Base-by-base conservation (phyloP, 108 stramenopile species). In the Hondaea fermentalgiana region DNA sequence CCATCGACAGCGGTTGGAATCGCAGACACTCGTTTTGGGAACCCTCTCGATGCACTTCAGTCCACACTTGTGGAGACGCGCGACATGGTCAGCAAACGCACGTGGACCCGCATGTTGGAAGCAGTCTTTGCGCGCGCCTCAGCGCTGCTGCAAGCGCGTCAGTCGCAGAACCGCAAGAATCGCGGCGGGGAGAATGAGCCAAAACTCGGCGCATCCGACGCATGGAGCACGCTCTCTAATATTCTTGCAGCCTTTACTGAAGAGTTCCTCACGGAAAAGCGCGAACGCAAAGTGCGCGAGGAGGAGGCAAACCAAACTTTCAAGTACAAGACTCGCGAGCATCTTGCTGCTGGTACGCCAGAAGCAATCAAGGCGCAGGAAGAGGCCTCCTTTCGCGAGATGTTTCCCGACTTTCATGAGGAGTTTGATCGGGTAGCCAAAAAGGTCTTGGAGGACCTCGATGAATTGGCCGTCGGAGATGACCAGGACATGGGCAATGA, bases 341-440 rank as follows among this genome's bases (percentile, higher is more conserved):
- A 87, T 43, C 19, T 83, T 8, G 51, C 51, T 12, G 76, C 45
- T 12, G 76, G 76, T 6, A 53, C 76, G 6, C 76, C 76, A 35
- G 45, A 47, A 16, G 76, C 76, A 47, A 6, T 53, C 25, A 89
- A 88, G 64, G 96, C 93, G 17, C 47, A 87, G 14, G 93, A 95
- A 42, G 95, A 97, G 88, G 88, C 87, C 69, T 87, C 93, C 35
- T 95, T 95, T 53, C 88, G 96, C 76, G 96, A 96, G 23, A 96
- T 96, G 72, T 98, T 98, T 87, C 98, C 98, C 21, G 95, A 97
- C 89, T 96, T 96, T 58, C 87, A 92, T 69, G 92, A 90, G 6
- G 96, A 96, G 44, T 98, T 95, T 72, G 60, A 93, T 42, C 91
- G 72, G 53, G 89, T 97, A 5, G 44, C 95, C 6, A 53, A 83